Conservation (phyloP, 2,329 filamentous ascomycete species). For the Talaromyces sp. region DNA sequence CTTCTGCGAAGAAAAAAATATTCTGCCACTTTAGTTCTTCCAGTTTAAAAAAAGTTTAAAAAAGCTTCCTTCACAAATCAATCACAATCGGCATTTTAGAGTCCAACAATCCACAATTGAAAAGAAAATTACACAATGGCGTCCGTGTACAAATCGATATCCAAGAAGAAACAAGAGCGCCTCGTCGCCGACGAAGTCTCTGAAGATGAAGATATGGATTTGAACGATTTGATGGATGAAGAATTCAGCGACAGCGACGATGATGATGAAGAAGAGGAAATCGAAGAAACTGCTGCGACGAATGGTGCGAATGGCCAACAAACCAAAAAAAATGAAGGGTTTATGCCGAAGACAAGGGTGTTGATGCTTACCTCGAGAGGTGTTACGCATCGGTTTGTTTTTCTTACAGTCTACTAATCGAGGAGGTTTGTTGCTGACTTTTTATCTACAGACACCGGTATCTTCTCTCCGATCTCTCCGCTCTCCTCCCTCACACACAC, state of each 20-base stretch:
- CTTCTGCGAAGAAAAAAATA: conserved; percentile 11
- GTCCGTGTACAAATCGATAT: conserved; percentile 71
- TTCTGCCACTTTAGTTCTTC: conserved; percentile 15
- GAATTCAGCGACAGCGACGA: conserved; percentile 37
- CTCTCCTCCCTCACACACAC: conserved; percentile 83
- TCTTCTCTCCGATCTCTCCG: conserved; percentile 81
- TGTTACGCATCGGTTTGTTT: conserved; percentile 73
- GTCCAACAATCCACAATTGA: background rate
- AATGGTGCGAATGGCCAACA: conserved; percentile 28
- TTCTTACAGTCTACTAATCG: too few species aligned
- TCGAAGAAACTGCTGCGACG: conserved; percentile 4
- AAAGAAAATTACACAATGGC: conserved; percentile 51
- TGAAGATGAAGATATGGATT: conserved; percentile 38
- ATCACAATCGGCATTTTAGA: background rate
- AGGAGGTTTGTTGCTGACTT: background rate
- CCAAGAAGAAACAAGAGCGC: conserved; percentile 51
- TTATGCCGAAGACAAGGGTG: conserved; percentile 58
- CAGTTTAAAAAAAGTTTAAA: conserved; percentile 7
- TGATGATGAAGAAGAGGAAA: conserved; percentile 29
- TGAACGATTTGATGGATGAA: conserved; percentile 35
- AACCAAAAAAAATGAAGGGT: conserved; percentile 31
- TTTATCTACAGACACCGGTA: conserved; percentile 72
- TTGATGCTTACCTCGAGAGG: conserved; percentile 89
- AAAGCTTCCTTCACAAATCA: background rate
- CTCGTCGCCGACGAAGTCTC: conserved; percentile 48